These are phyloP conservation scores for Begonia masoniana DNA, from an alignment of 306 rosid genomes.

Conservation along the genomic window DNA sequence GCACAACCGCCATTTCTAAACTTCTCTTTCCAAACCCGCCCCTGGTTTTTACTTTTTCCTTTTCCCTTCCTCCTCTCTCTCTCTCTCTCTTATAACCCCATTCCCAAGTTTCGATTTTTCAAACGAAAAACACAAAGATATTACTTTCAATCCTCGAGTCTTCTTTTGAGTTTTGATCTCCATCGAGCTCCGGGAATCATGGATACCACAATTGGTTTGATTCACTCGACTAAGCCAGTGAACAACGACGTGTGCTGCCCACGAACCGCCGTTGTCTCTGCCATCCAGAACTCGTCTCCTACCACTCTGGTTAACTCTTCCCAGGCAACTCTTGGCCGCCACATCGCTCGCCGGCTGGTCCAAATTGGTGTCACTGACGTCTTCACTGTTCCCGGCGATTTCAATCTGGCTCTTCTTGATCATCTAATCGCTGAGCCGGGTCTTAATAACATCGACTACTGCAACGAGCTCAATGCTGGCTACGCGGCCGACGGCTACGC, in stretches of 20 bases:
- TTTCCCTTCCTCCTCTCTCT: too few species aligned
- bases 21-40: too few species aligned
- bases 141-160: too few species aligned
- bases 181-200: too few species aligned
- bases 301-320: constrained; percentile 3
- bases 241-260: constrained; percentile 12
- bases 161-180: too few species aligned
- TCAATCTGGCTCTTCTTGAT: constrained; percentile 44
- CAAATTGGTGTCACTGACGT: constrained; percentile 45
- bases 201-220: constrained; percentile 30
- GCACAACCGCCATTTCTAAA: too few species aligned
- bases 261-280: constrained; percentile 11
- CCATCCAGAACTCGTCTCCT: constrained; percentile 16
- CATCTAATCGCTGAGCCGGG: constrained; percentile 38
- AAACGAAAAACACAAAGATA: too few species aligned
- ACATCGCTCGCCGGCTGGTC: constrained; percentile 33
- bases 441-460: constrained; percentile 31
- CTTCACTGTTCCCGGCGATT: constrained; percentile 48
- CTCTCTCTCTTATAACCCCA: too few species aligned
- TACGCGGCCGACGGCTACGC: constrained; percentile 62
- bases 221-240: constrained; percentile 12
- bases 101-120: too few species aligned
- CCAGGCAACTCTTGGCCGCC: constrained; percentile 37
- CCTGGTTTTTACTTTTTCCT: too few species aligned
- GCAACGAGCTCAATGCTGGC: constrained; percentile 57